phyloP scores from a whole-genome alignment of 495 filamentous ascomycete species.

The Lasiosphaeria ovina region DNA sequence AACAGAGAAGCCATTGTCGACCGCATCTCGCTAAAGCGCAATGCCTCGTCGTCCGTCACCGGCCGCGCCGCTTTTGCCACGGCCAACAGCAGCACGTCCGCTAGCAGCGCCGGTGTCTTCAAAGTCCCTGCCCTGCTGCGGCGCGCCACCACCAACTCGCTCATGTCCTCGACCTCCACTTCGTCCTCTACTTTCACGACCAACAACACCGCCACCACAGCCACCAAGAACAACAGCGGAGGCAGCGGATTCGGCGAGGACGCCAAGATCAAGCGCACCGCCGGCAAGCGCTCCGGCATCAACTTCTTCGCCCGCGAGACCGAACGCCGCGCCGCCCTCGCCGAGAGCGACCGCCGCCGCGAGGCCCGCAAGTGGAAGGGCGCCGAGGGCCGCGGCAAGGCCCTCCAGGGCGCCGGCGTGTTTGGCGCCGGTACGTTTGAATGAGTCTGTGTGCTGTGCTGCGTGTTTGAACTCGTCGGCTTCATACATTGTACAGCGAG shows the following conservation, averaged over 20 bases:
- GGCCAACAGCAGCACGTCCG: conserved; percentile 9
- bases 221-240: conserved; percentile 16
- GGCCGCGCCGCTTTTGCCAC: conserved; percentile 59
- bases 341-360: conserved; percentile 59
- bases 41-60: conserved; percentile 45
- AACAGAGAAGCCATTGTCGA: conserved; percentile 64
- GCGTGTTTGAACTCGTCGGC: neutral
- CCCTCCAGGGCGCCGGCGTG: conserved; percentile 43
- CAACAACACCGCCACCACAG: conserved; percentile 25
- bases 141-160: conserved; percentile 66
- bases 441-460: conserved; percentile 16
- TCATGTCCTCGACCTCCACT: conserved; percentile 16
- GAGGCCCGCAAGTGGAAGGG: conserved; percentile 68
- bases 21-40: conserved; percentile 74
- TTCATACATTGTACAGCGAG: too few relatives aligned
- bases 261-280: conserved; percentile 61
- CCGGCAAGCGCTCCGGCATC: conserved; percentile 57
- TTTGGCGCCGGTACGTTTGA: conserved; percentile 53
- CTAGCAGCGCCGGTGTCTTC: conserved; percentile 48
- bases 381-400: conserved; percentile 48
- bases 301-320: conserved; percentile 80
- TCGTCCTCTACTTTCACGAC: conserved; percentile 25
- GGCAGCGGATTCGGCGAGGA: neutral
- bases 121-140: conserved; percentile 76
- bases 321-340: conserved; percentile 57